Evolutionary conservation across 495 filamentous ascomycete genomes (phyloP).

Genomic region (Penicillium crystallinum): DNA sequence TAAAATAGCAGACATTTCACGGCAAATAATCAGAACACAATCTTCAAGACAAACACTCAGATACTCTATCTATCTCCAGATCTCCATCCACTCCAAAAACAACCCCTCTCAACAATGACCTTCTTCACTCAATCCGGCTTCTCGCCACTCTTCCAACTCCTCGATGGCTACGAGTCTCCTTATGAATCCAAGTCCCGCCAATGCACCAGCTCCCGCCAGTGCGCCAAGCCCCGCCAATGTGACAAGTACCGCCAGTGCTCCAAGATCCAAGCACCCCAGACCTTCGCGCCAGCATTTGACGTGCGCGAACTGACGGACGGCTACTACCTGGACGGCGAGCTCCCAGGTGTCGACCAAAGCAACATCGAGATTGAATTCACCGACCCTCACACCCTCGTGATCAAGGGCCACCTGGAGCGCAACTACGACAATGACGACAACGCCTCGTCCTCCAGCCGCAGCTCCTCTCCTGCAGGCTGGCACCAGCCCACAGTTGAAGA

Average conservation of each 20-base stretch:
- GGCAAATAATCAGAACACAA: background rate
- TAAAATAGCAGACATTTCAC: constrained; percentile 1
- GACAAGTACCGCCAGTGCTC: constrained; percentile 11
- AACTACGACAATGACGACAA: constrained; percentile 31
- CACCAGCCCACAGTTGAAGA: constrained; percentile 58
- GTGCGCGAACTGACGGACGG: constrained; percentile 59
- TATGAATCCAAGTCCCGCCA: constrained; percentile 7
- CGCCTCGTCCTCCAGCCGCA: constrained; percentile 1
- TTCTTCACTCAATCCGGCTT: constrained; percentile 58
- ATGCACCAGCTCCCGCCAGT: background rate
- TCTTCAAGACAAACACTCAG: background rate
- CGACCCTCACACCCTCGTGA: constrained; percentile 68
- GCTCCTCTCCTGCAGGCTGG: constrained; percentile 4
- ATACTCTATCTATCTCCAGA: background rate
- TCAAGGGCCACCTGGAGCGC: constrained; percentile 65
- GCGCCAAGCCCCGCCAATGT: background rate
- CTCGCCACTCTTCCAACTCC: constrained; percentile 64
- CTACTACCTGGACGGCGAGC: constrained; percentile 84
- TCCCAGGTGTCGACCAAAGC: constrained; percentile 75
- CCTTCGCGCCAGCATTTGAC: constrained; percentile 76
- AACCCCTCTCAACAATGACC: constrained; percentile 58
- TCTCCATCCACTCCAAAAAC: background rate
- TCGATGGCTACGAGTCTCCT: constrained; percentile 69
- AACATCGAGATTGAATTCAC: constrained; percentile 80
- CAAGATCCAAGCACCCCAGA: constrained; percentile 21